Percentiles rank a stretch among this genome's conserved stretches.
These are phyloP conservation scores for Colletotrichum caudatum DNA, from an alignment of 2,329 filamentous ascomycete species.

Conservation along the genomic window DNA sequence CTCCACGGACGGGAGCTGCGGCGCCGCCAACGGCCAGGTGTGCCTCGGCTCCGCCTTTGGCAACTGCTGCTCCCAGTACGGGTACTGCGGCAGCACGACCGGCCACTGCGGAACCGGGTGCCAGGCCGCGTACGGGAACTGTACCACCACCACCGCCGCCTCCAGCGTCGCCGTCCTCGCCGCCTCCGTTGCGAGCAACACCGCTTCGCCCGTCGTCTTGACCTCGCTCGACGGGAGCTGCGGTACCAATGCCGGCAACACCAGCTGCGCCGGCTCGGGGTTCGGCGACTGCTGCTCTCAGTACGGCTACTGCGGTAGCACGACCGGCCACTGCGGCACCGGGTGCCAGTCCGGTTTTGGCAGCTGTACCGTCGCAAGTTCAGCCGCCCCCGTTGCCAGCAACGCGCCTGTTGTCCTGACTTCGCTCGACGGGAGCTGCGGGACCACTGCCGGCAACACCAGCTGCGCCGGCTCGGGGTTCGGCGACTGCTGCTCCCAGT, in stretches of 20 bases:
- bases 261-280: slow-evolving; percentile 24
- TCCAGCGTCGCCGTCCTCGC: not conserved
- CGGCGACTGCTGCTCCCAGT: slow-evolving; percentile 43
- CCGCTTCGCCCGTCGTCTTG: not conserved
- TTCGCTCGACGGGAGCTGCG: slow-evolving; percentile 13
- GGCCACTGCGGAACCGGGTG: slow-evolving; percentile 42
- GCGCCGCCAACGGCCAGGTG: slow-evolving; percentile 45
- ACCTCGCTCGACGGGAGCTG: slow-evolving; percentile 7
- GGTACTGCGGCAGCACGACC: slow-evolving; percentile 51
- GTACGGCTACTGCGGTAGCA: slow-evolving; percentile 41
- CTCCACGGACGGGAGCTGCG: slow-evolving; percentile 52
- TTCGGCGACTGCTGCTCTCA: slow-evolving; percentile 43
- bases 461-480: slow-evolving; percentile 26
- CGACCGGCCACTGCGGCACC: slow-evolving; percentile 36
- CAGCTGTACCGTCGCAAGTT: too few species aligned
- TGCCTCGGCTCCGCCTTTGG: slow-evolving; percentile 53
- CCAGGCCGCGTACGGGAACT: slow-evolving; percentile 39
- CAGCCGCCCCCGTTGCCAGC: too few species aligned
- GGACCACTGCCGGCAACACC: not conserved
- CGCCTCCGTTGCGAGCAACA: too few species aligned
- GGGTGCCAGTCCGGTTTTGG: slow-evolving; percentile 39
- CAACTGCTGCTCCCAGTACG: slow-evolving; percentile 55
- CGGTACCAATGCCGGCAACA: not conserved
- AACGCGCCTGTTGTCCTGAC: not conserved
- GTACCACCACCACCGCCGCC: not conserved